A percentile compares a stretch with the other conserved stretches of the same genome.
Evolutionary conservation across 2,329 filamentous ascomycete species (phyloP).

Genomic region (Colletotrichum scovillei): DNA sequence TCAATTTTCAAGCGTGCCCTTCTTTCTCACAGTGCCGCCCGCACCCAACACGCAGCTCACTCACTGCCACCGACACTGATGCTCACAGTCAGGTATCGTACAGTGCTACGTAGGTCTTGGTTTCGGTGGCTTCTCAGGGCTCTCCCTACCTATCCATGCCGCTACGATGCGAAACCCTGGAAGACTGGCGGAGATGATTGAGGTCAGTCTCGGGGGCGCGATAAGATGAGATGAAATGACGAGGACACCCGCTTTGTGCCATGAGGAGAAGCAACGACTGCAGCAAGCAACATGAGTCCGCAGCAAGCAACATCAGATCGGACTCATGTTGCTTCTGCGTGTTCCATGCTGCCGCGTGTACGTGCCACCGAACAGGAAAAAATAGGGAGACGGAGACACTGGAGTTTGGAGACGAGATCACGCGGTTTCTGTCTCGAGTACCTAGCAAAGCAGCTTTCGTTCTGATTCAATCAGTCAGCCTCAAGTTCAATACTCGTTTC

Average conservation of each 20-base stretch:
- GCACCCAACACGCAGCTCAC: not conserved
- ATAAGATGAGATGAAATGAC: conserved; percentile 23
- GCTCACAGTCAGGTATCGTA: too few species aligned
- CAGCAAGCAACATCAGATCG: conserved; percentile 6
- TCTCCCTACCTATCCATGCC: not conserved
- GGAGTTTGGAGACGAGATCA: not conserved
- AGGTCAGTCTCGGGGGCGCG: not conserved
- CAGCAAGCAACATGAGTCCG: not conserved
- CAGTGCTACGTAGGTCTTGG: too few species aligned
- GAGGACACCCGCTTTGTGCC: not conserved
- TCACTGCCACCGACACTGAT: not conserved
- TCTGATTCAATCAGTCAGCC: not conserved
- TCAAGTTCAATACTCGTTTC: not conserved
- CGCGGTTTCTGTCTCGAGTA: not conserved
- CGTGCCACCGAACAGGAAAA: not conserved
- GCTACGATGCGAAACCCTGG: not conserved
- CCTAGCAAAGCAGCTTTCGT: not conserved
- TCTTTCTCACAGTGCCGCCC: not conserved
- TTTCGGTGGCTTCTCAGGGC: too few species aligned
- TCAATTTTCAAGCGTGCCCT: not conserved
- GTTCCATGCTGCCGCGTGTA: conserved; percentile 16
- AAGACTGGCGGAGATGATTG: conserved; percentile 2
- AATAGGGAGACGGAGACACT: not conserved
- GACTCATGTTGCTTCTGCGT: conserved; percentile 3
- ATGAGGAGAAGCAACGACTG: not conserved